Evolutionary conservation across 345 rosid genomes (phyloP).

Genomic region (Isatis tinctoria): DNA sequence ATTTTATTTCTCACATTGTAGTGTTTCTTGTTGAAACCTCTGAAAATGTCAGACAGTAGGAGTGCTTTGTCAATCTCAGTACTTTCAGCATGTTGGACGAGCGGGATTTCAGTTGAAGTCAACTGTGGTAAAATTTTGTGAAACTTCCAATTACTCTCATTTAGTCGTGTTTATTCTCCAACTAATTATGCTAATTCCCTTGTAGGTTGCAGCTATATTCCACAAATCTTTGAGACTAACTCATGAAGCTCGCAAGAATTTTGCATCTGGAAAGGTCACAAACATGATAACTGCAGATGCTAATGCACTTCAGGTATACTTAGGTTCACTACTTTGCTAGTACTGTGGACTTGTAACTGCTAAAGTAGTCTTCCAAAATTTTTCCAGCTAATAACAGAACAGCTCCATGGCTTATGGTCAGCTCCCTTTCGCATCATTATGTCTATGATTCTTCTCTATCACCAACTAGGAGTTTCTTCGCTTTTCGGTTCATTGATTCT

Average conservation of each 20-base stretch:
- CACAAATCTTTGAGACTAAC: slow-evolving; percentile 77
- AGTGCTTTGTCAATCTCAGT: slow-evolving; percentile 78
- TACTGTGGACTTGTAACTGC: not conserved
- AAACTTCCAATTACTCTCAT: not conserved
- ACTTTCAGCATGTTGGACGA: slow-evolving; percentile 78
- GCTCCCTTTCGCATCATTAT: slow-evolving; percentile 87
- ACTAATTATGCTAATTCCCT: slow-evolving; percentile 3
- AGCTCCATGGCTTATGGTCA: slow-evolving; percentile 88
- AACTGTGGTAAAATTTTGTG: slow-evolving; percentile 58
- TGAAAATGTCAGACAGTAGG: slow-evolving; percentile 54
- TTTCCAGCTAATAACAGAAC: slow-evolving; percentile 72
- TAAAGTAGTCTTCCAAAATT: slow-evolving; percentile 6
- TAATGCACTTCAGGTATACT: slow-evolving; percentile 74
- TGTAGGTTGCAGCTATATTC: slow-evolving; percentile 90
- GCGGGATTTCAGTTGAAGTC: slow-evolving; percentile 84
- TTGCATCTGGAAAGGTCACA: slow-evolving; percentile 82
- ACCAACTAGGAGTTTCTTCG: slow-evolving; percentile 84
- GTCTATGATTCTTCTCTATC: slow-evolving; percentile 83
- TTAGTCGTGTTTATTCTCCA: slow-evolving; percentile 1
- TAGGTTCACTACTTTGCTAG: not conserved
- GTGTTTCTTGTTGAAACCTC: slow-evolving; percentile 3
- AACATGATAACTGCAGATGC: slow-evolving; percentile 97
- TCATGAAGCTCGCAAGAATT: slow-evolving; percentile 80
- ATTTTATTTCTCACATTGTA: not conserved
- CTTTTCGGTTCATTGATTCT: slow-evolving; percentile 75